Percentiles rank a stretch among this genome's conserved stretches.
Evolutionary conservation across 768 basidiomycete species (phyloP).

Genomic region (Phlebiopsis flavidoalba): DNA sequence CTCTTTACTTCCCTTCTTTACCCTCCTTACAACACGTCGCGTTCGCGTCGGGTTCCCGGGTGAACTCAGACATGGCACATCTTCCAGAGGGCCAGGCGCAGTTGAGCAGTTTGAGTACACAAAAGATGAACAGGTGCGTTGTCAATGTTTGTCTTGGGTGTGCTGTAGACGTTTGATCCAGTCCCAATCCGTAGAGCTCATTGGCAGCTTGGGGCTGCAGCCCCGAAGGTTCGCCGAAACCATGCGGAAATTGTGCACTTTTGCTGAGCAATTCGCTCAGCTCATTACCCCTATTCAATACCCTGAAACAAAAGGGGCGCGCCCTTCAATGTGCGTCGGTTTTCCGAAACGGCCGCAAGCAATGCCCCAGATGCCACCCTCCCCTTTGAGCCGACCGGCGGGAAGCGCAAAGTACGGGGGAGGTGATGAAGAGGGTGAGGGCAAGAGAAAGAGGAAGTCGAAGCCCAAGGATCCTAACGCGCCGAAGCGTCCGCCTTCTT

Average conservation of each 20-base stretch:
- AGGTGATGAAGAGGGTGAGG: conserved; percentile 21
- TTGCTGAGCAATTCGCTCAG: conserved; percentile 57
- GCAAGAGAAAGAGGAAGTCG: conserved; percentile 51
- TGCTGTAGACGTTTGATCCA: neutral
- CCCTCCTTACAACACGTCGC: conserved; percentile 19
- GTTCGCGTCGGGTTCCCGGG: conserved; percentile 18
- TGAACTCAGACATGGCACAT: conserved; percentile 14
- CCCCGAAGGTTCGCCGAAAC: conserved; percentile 61
- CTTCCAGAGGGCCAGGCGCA: conserved; percentile 19
- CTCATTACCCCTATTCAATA: conserved; percentile 35
- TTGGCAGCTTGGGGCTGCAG: conserved; percentile 44
- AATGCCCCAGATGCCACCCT: conserved; percentile 13
- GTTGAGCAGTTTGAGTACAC: conserved; percentile 26
- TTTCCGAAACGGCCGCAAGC: conserved; percentile 17
- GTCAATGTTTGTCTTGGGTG: neutral
- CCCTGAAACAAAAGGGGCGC: no score
- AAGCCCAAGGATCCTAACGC: conserved; percentile 86
- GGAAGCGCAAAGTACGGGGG: conserved; percentile 48
- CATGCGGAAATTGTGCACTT: conserved; percentile 58
- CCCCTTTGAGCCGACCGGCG: conserved; percentile 24
- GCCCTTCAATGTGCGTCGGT: conserved; percentile 3
- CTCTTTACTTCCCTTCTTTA: conserved; percentile 33
- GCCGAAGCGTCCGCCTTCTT: conserved; percentile 89
- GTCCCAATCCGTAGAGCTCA: conserved; percentile 40
- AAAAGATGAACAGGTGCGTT: conserved; percentile 26